Evolutionary conservation across 371 early-diverging fungal genomes (phyloP), one percentile per base, ranked within the genome.

Genomic region (Entomophthora muscae): DNA sequence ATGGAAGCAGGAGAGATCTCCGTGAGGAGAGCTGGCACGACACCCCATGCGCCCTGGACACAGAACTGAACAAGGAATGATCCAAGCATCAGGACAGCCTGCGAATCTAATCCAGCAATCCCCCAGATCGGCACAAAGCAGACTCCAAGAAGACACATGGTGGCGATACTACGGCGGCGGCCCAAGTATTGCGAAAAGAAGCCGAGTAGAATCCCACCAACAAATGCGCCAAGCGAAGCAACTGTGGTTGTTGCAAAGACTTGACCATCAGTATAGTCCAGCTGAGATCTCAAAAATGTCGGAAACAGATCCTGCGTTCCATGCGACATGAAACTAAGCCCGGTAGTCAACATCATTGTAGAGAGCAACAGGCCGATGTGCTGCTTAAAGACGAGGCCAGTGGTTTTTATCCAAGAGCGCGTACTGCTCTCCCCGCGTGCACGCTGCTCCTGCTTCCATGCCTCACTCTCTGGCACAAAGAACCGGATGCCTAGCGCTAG

Each of bases 301-400:
- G 88, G 88, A 64, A 78, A 86, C 30, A 88, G 66, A 69, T 85
- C 88, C 63, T 85, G 84, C 23, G 79, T 76, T 27, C 88, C 85
- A 64, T 85, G 85, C 1, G 78, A 78, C 63, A 84, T 74, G 68
- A 84, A 87, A 66, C 81, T 82, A 73, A 80, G 13, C 13, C 28
- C 24, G 31, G 57, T 57, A 27, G 31, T 57, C 3, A 57, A 57
- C 7, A 57, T 26, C 10, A 57, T 31, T 17, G 29, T 57, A 78
- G 66, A 29, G 28, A 57, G 3, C 12, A 57, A 57, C 57, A 57
- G 28, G 12, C 21, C 22, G 30, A 32, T 27, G 52, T 51, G 61
- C 29, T 31, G 24, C 12, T 17, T 52, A 52, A 32, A 52, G 2
- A 13, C 12, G 27, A 61, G n/a, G 17, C 32, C 42, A 32, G 54